Evolutionary conservation across 2,329 filamentous ascomycete species (phyloP).

Genomic region (Sporothrix mexicana): DNA sequence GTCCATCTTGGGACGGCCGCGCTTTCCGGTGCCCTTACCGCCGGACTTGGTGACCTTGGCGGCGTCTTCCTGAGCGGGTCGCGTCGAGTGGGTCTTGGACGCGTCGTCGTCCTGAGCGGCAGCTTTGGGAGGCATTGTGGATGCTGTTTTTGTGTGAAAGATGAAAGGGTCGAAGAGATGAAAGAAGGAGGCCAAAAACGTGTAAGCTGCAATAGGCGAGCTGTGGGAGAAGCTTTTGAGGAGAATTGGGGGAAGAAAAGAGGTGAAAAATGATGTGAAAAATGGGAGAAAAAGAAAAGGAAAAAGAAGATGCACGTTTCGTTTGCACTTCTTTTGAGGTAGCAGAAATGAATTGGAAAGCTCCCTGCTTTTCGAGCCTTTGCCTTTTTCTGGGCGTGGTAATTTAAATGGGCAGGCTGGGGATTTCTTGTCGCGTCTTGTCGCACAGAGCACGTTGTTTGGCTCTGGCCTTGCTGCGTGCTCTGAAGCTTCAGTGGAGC

Average conservation of each 20-base stretch:
- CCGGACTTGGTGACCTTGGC: constrained; percentile 38
- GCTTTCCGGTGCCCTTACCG: constrained; percentile 38
- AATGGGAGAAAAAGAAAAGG: neutral
- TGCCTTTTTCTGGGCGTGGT: neutral
- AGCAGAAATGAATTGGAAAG: constrained; percentile 8
- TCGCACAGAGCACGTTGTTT: constrained; percentile 19
- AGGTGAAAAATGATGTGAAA: neutral
- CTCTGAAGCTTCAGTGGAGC: constrained; percentile 27
- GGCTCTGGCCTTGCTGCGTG: constrained; percentile 12
- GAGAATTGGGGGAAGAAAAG: neutral
- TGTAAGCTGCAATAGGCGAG: neutral
- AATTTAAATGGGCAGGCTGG: constrained; percentile 27
- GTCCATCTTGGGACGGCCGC: constrained; percentile 40
- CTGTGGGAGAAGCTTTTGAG: neutral
- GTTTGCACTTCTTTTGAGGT: constrained; percentile 9
- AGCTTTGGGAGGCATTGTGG: constrained; percentile 36
- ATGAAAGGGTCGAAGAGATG: neutral
- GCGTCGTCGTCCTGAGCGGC: constrained; percentile 30
- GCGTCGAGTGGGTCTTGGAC: constrained; percentile 29
- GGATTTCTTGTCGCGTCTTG: constrained; percentile 3
- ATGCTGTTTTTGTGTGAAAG: constrained; percentile 31
- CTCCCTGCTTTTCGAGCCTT: neutral
- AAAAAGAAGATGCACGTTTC: constrained; percentile 16
- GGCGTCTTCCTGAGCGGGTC: constrained; percentile 37
- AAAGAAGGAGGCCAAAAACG: neutral